Conservation (phyloP, 148 eudicot genomes). For the Salicornia ramosissima region DNA sequence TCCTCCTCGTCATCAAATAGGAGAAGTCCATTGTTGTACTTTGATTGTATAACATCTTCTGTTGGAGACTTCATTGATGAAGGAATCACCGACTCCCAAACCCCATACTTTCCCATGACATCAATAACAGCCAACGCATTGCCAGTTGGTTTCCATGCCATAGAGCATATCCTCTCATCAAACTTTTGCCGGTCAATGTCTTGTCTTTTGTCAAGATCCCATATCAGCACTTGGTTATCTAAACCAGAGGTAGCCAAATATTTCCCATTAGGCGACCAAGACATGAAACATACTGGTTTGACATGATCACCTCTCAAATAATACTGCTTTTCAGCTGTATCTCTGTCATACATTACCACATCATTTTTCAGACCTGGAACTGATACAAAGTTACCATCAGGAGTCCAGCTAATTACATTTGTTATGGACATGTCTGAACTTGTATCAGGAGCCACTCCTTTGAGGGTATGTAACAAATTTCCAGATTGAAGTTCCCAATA, state of each 20-base stretch:
- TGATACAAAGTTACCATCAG: slow-evolving; percentile 79
- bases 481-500: slow-evolving; percentile 89
- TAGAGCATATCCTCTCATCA: slow-evolving; percentile 65
- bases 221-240: slow-evolving; percentile 82
- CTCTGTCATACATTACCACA: slow-evolving; percentile 93
- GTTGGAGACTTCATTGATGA: slow-evolving; percentile 89
- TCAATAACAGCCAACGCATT: slow-evolving; percentile 91
- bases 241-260: slow-evolving; percentile 88
- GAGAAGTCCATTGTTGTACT: slow-evolving; percentile 61
- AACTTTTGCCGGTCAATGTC: slow-evolving; percentile 92
- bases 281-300: slow-evolving; percentile 70
- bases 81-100: slow-evolving; percentile 90
- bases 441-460: slow-evolving; percentile 68
- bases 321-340: slow-evolving; percentile 83
- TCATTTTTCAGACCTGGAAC: slow-evolving; percentile 92
- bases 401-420: slow-evolving; percentile 83
- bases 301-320: slow-evolving; percentile 77
- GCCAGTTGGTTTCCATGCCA: slow-evolving; percentile 95
- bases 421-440: slow-evolving; percentile 48
- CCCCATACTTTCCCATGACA: slow-evolving; percentile 85
- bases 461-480: slow-evolving; percentile 51
- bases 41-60: slow-evolving; percentile 62
- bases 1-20: slow-evolving; percentile 84
- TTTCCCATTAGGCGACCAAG: slow-evolving; percentile 98
- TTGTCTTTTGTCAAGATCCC: slow-evolving; percentile 77